A percentile compares a stretch with the other conserved stretches of the same genome.
These are phyloP conservation scores for Kregervanrija delftensis DNA, from an alignment of 805 yeast species.

Conservation along the genomic window DNA sequence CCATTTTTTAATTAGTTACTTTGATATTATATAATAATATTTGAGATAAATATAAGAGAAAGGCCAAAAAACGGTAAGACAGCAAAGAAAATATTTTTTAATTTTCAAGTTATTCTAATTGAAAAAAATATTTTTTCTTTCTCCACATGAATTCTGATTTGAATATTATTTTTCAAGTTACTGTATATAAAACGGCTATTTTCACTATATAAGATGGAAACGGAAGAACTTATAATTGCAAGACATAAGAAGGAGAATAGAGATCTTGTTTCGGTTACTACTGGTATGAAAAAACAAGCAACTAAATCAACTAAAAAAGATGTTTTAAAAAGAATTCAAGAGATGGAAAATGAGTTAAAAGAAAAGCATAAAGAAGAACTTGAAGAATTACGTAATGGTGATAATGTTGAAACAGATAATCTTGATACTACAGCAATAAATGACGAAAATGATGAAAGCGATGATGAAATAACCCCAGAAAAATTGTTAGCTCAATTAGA, in stretches of 20 bases:
- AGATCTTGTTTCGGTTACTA: constrained; percentile 58
- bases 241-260: constrained; percentile 65
- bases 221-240: constrained; percentile 43
- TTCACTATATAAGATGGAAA: constrained; percentile 18
- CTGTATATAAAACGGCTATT: too few relatives aligned
- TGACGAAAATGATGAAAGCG: constrained; percentile 28
- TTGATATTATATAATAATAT: too few relatives aligned
- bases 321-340: constrained; percentile 51
- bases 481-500: constrained; percentile 54
- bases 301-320: constrained; percentile 71
- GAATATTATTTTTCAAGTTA: too few relatives aligned
- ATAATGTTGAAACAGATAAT: constrained; percentile 3
- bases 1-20: constrained; percentile 32
- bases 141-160: too few relatives aligned
- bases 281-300: constrained; percentile 78
- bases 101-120: too few relatives aligned
- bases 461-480: constrained; percentile 59
- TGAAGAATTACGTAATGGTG: constrained; percentile 12
- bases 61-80: too few relatives aligned
- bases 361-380: constrained; percentile 50
- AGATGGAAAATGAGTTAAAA: constrained; percentile 51
- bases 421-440: constrained; percentile 14
- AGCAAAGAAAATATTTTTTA: too few relatives aligned
- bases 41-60: too few relatives aligned
- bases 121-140: too few relatives aligned